Evolutionary conservation across 2,329 filamentous ascomycete genomes (phyloP), one percentile per base, ranked within the genome.

Genomic region (Xylariaceae sp.): DNA sequence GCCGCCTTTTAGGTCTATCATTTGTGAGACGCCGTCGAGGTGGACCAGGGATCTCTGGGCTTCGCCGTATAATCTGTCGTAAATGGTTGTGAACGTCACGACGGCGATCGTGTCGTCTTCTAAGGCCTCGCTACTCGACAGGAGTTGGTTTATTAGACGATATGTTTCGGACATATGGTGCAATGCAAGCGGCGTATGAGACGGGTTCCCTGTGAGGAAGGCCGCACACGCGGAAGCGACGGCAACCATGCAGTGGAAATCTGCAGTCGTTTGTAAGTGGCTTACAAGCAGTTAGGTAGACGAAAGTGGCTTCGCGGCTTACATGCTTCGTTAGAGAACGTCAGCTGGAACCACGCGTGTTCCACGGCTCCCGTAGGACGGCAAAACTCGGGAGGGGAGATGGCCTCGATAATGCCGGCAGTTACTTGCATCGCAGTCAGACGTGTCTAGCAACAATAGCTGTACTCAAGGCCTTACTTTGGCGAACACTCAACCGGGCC

Each of bases 71-170:
- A 59, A 48, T 6, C 56, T 60, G 41, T 67, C 67, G 9, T 65
- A 66, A 6, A 55, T 54, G n/a, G 65, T 56, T 5, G 67, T 58
- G 8, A 60, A 58, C 26, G 68, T 42, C 34, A 69, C 60, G 7
- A 68, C 62, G n/a, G 57, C 62, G 6, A 68, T 56, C 4, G 63
- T 65, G 16, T 61, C 59, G 41, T 68, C 63, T 4, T 62, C 62
- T 5, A 67, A 51, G 5, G 63, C 62, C 5, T 65, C 59, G 2
- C 44, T 19, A 16, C 62, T 53, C 8, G 57, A 60, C 1, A 67
- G 49, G 16, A 57, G 46, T 48, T 60, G 36, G 12, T 61, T 64
- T 21, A 68, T 48, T 12, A 56, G 55, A 10, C 49, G 42, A 39
- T 67, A 61, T 1, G 63, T 58, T 39, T 56, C 48, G 15, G 60